Conservation (phyloP, 306 rosid genomes). For the Leucaena leucocephala region DNA sequence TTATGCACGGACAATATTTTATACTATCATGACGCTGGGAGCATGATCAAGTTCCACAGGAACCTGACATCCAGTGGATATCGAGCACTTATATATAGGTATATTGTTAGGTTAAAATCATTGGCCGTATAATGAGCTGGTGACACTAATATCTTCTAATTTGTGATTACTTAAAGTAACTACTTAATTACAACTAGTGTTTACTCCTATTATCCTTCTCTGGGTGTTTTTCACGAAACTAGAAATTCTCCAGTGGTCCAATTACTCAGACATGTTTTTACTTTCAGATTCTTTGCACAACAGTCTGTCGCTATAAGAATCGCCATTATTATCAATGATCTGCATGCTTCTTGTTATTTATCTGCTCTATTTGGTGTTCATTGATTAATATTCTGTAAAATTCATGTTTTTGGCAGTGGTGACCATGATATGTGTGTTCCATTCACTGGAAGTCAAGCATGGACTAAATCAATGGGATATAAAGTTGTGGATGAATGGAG, state of each 20-base stretch:
- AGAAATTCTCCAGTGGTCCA: background rate
- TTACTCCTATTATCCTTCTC: background rate
- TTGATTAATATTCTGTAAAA: background rate
- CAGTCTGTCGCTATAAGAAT: background rate
- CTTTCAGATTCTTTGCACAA: background rate
- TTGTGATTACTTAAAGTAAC: background rate
- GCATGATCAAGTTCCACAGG: slow-evolving; percentile 86
- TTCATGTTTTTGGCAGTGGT: slow-evolving; percentile 57
- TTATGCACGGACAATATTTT: slow-evolving; percentile 54
- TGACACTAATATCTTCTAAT: background rate
- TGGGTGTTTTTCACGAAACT: background rate
- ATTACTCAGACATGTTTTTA: background rate
- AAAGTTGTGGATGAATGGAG: slow-evolving; percentile 63
- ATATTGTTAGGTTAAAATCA: slow-evolving; percentile 25
- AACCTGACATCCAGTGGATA: slow-evolving; percentile 81
- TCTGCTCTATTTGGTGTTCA: background rate
- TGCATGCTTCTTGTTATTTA: background rate
- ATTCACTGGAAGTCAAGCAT: slow-evolving; percentile 76
- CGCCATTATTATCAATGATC: background rate
- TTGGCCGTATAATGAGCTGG: background rate
- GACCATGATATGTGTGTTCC: slow-evolving; percentile 99
- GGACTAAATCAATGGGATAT: slow-evolving; percentile 64
- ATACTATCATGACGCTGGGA: slow-evolving; percentile 71
- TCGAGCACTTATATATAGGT: slow-evolving; percentile 86
- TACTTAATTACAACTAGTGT: background rate